Evolutionary conservation across 2,329 filamentous ascomycete genomes (phyloP).

Genomic region (Metarhizium robertsii): DNA sequence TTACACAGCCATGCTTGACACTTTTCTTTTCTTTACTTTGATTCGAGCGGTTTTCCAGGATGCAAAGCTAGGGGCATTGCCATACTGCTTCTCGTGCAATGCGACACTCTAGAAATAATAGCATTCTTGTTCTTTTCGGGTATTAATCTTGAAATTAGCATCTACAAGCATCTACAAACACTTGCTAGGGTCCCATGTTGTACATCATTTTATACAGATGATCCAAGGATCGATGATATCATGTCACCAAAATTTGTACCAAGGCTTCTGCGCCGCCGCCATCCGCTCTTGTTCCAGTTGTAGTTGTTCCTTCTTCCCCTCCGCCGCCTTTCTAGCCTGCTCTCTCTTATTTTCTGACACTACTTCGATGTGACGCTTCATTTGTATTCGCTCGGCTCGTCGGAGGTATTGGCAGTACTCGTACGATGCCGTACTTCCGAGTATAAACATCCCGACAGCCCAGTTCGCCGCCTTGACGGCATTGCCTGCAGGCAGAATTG

Average conservation of each 20-base stretch:
- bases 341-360: slow-evolving; percentile 40
- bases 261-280: slow-evolving; percentile 30
- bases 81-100: neutral
- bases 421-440: slow-evolving; percentile 63
- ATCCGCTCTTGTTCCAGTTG: slow-evolving; percentile 22
- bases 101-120: neutral
- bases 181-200: neutral
- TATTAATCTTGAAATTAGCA: neutral
- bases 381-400: slow-evolving; percentile 66
- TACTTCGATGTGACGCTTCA: slow-evolving; percentile 74
- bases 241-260: slow-evolving; percentile 49
- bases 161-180: neutral
- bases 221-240: neutral
- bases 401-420: slow-evolving; percentile 76
- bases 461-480: slow-evolving; percentile 59
- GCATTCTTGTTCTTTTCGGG: neutral
- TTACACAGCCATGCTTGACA: neutral
- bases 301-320: slow-evolving; percentile 27
- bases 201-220: neutral
- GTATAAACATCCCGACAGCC: slow-evolving; percentile 70
- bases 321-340: slow-evolving; percentile 34
- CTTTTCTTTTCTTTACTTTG: neutral
- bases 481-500: slow-evolving; percentile 16
- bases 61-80: neutral
- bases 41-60: neutral